These are phyloP conservation scores for Talaromyces proteolyticus DNA, from an alignment of 495 filamentous ascomycete species.

Conservation along the genomic window DNA sequence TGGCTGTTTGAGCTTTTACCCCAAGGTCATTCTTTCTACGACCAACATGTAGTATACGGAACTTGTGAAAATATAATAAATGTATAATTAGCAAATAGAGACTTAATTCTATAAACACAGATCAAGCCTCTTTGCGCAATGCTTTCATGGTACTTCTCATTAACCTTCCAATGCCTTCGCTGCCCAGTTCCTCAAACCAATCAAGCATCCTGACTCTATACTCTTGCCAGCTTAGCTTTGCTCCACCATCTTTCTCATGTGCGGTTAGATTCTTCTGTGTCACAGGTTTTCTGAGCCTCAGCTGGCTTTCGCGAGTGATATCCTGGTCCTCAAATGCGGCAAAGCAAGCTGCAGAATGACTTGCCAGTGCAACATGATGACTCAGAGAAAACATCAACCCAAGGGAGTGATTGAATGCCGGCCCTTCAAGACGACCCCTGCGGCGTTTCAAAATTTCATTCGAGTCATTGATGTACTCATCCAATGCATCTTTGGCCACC, in stretches of 20 bases:
- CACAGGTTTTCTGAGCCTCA: constrained; percentile 69
- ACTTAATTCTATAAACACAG: too few relatives aligned
- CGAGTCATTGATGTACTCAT: constrained; percentile 34
- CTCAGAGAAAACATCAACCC: constrained; percentile 62
- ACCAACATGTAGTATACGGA: constrained; percentile 16
- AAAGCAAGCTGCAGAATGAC: constrained; percentile 62
- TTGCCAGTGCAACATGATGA: constrained; percentile 58
- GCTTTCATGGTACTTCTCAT: constrained; percentile 85
- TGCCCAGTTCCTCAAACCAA: constrained; percentile 60
- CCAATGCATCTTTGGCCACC: constrained; percentile 40
- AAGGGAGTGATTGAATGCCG: constrained; percentile 37
- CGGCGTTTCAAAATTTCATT: constrained; percentile 26
- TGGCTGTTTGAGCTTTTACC: too few relatives aligned
- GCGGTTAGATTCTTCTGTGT: constrained; percentile 58
- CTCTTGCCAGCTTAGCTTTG: constrained; percentile 63
- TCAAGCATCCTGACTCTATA: constrained; percentile 70
- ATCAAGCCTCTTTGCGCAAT: constrained; percentile 37
- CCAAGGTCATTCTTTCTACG: not conserved
- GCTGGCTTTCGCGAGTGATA: constrained; percentile 34
- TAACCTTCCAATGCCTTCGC: constrained; percentile 60
- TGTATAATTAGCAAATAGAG: constrained; percentile 11
- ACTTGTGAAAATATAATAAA: too few relatives aligned
- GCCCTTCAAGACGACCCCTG: constrained; percentile 25
- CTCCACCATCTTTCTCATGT: constrained; percentile 62
- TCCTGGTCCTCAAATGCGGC: constrained; percentile 57